Evolutionary conservation across 495 filamentous ascomycete genomes (phyloP).

Genomic region (Apodospora peruviana): DNA sequence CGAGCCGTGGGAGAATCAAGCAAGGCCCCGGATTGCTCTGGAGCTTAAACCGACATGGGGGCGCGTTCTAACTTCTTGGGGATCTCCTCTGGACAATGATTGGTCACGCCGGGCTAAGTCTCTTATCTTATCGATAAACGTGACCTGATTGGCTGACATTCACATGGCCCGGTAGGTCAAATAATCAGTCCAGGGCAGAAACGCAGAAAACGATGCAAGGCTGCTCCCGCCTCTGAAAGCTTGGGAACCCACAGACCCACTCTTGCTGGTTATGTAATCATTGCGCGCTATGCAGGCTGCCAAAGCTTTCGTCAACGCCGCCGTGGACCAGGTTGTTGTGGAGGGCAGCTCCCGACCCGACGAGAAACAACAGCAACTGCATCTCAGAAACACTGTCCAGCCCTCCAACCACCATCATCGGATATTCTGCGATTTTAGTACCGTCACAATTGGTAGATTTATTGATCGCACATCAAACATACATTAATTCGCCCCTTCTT

Average conservation of each 20-base stretch:
- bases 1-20: not conserved
- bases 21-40: not conserved
- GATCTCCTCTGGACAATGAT: too few relatives aligned
- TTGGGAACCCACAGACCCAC: not conserved
- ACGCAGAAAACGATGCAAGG: not conserved
- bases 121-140: not conserved
- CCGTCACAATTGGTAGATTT: too few relatives aligned
- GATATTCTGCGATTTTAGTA: too few relatives aligned
- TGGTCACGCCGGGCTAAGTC: too few relatives aligned
- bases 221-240: too few relatives aligned
- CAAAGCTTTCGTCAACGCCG: conserved; percentile 32
- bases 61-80: too few relatives aligned
- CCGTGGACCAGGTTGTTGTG: not conserved
- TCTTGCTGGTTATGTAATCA: conserved; percentile 18
- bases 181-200: too few relatives aligned
- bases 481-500: not conserved
- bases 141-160: not conserved
- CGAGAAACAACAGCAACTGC: conserved; percentile 5
- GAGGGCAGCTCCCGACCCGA: not conserved
- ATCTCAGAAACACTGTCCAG: too few relatives aligned
- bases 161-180: not conserved
- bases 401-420: not conserved
- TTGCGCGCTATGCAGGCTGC: conserved; percentile 21
- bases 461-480: not conserved
- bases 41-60: too few relatives aligned